Evolutionary conservation across 2,329 filamentous ascomycete genomes (phyloP).

Genomic region (Arthrinium puccinioides): DNA sequence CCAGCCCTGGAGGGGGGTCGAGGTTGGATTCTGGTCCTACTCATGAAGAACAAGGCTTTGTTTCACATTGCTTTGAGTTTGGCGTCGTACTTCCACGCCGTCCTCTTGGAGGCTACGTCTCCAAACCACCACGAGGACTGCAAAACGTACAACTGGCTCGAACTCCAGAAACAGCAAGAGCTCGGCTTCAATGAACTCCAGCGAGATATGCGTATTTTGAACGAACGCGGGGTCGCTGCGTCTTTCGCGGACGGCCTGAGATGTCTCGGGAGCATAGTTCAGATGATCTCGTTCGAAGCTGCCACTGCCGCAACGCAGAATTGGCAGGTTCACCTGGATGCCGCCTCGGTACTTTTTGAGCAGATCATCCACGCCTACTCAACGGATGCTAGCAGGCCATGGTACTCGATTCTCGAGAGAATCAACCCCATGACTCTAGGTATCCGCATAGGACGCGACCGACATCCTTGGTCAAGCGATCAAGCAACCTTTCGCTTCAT

Average conservation of each 20-base stretch:
- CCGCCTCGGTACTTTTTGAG: slow-evolving; percentile 40
- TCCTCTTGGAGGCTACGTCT: slow-evolving; percentile 29
- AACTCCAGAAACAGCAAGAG: slow-evolving; percentile 36
- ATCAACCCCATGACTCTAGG: slow-evolving; percentile 8
- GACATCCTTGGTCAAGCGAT: slow-evolving; percentile 33
- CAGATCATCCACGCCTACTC: slow-evolving; percentile 31
- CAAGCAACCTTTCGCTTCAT: slow-evolving; percentile 42
- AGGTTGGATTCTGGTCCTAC: slow-evolving; percentile 51
- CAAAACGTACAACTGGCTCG: slow-evolving; percentile 26
- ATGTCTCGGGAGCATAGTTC: slow-evolving; percentile 43
- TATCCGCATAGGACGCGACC: slow-evolving; percentile 11
- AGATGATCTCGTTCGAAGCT: slow-evolving; percentile 47
- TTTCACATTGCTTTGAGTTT: slow-evolving; percentile 51
- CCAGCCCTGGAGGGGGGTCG: slow-evolving; percentile 47
- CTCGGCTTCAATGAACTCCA: slow-evolving; percentile 36
- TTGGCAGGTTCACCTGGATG: slow-evolving; percentile 43
- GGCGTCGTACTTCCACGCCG: slow-evolving; percentile 48
- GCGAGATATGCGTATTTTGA: slow-evolving; percentile 28
- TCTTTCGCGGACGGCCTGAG: slow-evolving; percentile 43
- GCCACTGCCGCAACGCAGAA: slow-evolving; percentile 36
- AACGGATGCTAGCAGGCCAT: slow-evolving; percentile 11
- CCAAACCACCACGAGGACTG: slow-evolving; percentile 24
- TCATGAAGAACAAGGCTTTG: slow-evolving; percentile 49
- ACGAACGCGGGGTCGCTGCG: slow-evolving; percentile 19
- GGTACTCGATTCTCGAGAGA: slow-evolving; percentile 26